These are phyloP conservation scores for Cutaneotrichosporon daszewskae DNA, from an alignment of 1,284 basidiomycete species.

Conservation along the genomic window DNA sequence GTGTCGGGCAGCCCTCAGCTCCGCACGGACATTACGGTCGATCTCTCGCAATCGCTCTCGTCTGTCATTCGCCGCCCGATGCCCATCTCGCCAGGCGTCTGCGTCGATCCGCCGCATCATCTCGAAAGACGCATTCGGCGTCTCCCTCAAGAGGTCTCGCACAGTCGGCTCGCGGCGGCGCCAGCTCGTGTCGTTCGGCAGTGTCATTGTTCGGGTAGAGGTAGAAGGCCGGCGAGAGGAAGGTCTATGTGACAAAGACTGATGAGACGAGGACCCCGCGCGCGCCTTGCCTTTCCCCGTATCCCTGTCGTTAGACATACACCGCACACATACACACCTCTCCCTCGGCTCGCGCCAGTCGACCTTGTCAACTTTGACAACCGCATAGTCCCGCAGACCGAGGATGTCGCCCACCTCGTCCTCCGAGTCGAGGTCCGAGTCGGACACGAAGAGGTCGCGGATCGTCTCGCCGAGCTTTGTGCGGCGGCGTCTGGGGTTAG, in stretches of 20 bases:
- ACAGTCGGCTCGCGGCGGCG: conserved; percentile 9
- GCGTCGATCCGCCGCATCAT: conserved; percentile 34
- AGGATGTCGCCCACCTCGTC: conserved; percentile 27
- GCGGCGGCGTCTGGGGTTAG: conserved; percentile 5
- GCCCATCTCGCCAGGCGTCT: conserved; percentile 25
- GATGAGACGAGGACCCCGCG: too few species aligned
- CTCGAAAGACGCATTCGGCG: conserved; percentile 23
- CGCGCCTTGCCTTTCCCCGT: conserved; percentile 1
- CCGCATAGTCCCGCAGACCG: too few species aligned
- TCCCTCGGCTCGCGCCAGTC: conserved; percentile 15
- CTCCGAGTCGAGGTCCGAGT: conserved; percentile 26
- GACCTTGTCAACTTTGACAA: background rate
- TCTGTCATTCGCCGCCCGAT: conserved; percentile 5
- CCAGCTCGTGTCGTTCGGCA: conserved; percentile 1
- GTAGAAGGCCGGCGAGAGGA: too few species aligned
- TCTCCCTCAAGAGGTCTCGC: conserved; percentile 21
- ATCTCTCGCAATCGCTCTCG: conserved; percentile 3
- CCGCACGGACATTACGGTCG: conserved; percentile 9
- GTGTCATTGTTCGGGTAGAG: conserved; percentile 2
- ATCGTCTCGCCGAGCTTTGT: conserved; percentile 21
- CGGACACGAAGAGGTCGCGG: conserved; percentile 19
- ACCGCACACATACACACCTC: too few species aligned
- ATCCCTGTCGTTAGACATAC: too few species aligned
- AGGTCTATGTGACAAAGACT: too few species aligned
- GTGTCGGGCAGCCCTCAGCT: conserved; percentile 14